These are phyloP conservation scores for Lyophyllum atratum DNA, from an alignment of 768 basidiomycete species.

Conservation along the genomic window DNA sequence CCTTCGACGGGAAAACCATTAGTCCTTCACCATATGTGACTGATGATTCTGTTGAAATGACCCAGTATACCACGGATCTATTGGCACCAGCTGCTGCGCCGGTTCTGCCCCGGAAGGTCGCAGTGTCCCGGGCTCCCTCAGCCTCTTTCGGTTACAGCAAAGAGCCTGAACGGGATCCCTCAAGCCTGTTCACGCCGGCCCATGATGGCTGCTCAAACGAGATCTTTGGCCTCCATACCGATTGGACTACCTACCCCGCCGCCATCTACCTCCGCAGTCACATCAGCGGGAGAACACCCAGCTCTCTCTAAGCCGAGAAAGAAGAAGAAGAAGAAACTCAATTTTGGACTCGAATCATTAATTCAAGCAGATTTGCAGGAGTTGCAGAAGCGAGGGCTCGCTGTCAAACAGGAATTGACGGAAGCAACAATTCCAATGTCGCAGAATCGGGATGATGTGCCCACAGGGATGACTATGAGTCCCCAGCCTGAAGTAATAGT, in stretches of 20 bases:
- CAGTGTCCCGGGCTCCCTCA: not conserved
- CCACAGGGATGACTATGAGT: not conserved
- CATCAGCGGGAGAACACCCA: not conserved
- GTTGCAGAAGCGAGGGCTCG: constrained; percentile 9
- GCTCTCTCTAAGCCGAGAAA: not conserved
- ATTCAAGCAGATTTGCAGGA: constrained; percentile 19
- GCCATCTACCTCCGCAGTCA: not conserved
- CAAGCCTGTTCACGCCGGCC: not conserved
- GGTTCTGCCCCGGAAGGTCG: too few relatives aligned
- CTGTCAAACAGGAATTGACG: constrained; percentile 7
- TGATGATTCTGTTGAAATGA: not conserved
- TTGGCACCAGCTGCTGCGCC: not conserved
- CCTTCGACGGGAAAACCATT: not conserved
- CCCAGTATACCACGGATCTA: not conserved
- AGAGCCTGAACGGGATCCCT: not conserved
- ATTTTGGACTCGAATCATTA: constrained; percentile 9
- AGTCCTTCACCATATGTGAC: not conserved
- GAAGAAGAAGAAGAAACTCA: constrained; percentile 16
- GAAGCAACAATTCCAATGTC: not conserved
- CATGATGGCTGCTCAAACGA: not conserved
- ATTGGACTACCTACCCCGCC: not conserved
- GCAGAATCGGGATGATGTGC: not conserved
- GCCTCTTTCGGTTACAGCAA: not conserved
- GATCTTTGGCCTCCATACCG: not conserved
- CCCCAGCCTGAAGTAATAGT: constrained; percentile 3